A percentile compares a stretch with the other conserved stretches of the same genome.
Conservation (phyloP, 306 rosid genomes). For the Sophora flavescens region DNA sequence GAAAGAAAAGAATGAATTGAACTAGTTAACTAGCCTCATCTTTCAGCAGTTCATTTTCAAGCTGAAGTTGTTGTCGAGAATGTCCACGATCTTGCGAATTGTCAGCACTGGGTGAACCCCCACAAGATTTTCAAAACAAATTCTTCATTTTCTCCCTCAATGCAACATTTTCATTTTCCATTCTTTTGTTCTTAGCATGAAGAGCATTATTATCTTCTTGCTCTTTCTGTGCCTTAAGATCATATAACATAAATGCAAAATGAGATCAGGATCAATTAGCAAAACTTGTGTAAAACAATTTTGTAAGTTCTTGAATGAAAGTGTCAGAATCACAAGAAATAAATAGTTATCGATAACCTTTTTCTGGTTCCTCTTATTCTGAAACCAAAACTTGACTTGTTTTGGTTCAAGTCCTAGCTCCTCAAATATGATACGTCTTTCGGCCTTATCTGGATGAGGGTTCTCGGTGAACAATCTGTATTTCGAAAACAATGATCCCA, state of each 20-base stretch:
- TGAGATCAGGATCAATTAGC: not conserved
- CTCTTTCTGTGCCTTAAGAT: conserved; percentile 56
- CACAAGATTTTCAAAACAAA: conserved; percentile 63
- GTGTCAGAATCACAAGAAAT: too few relatives aligned
- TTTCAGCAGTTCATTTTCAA: conserved; percentile 58
- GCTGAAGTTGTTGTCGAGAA: conserved; percentile 45
- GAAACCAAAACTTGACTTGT: conserved; percentile 85
- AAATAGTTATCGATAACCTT: conserved; percentile 51
- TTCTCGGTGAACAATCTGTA: conserved; percentile 58
- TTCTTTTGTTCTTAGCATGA: conserved; percentile 65
- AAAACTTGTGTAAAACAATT: too few relatives aligned
- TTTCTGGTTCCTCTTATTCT: conserved; percentile 70
- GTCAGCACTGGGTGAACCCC: conserved; percentile 55
- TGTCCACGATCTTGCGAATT: conserved; percentile 32
- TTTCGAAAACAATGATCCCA: conserved; percentile 2
- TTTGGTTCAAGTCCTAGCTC: conserved; percentile 64
- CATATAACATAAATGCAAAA: not conserved
- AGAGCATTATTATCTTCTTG: conserved; percentile 54
- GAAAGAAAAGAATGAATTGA: not conserved
- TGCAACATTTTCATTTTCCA: conserved; percentile 52
- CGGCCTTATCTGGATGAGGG: conserved; percentile 62
- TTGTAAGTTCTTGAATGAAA: too few relatives aligned
- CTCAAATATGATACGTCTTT: conserved; percentile 52
- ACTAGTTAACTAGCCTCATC: conserved; percentile 58
- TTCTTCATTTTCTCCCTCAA: conserved; percentile 59